phyloP scores from a whole-genome alignment of 768 basidiomycete genomes.

The Vararia minispora region DNA sequence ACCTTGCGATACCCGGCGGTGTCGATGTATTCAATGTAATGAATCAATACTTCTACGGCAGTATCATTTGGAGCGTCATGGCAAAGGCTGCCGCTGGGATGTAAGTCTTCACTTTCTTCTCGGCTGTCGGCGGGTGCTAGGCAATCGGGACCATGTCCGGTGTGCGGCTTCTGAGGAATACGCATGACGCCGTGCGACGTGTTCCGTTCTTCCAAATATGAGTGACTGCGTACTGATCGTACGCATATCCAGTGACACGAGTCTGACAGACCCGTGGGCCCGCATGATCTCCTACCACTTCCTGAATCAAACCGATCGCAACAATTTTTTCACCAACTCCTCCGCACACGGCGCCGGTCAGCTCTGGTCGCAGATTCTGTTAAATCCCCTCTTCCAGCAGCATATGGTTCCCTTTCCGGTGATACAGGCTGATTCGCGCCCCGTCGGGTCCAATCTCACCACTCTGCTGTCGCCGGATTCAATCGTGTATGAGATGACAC shows the following conservation, averaged over 20 bases:
- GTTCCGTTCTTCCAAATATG: too few species aligned
- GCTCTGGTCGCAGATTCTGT: conserved; percentile 49
- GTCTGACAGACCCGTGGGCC: conserved; percentile 52
- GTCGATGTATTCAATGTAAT: conserved; percentile 29
- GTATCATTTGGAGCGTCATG: conserved; percentile 40
- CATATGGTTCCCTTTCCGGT: conserved; percentile 56
- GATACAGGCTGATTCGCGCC: conserved; percentile 44
- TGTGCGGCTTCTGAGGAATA: too few species aligned
- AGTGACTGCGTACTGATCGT: not conserved
- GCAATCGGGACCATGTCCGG: too few species aligned
- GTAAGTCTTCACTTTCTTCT: conserved; percentile 33
- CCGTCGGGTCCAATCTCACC: conserved; percentile 32
- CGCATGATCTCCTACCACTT: conserved; percentile 67
- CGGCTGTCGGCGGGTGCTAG: too few species aligned
- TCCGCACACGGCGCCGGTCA: conserved; percentile 63
- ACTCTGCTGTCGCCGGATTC: conserved; percentile 28
- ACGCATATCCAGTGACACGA: conserved; percentile 37
- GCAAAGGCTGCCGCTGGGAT: conserved; percentile 44
- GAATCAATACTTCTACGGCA: conserved; percentile 44
- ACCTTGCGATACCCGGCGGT: conserved; percentile 45
- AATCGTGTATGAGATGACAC: conserved; percentile 50
- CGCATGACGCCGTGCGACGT: too few species aligned
- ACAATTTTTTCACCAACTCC: conserved; percentile 49
- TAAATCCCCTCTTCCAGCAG: conserved; percentile 38
- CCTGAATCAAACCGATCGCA: conserved; percentile 47